Percentiles rank a stretch among this genome's conserved stretches.
Evolutionary conservation across 2,329 filamentous ascomycete species (phyloP).

Genomic region (Clonostachys rhizophaga): DNA sequence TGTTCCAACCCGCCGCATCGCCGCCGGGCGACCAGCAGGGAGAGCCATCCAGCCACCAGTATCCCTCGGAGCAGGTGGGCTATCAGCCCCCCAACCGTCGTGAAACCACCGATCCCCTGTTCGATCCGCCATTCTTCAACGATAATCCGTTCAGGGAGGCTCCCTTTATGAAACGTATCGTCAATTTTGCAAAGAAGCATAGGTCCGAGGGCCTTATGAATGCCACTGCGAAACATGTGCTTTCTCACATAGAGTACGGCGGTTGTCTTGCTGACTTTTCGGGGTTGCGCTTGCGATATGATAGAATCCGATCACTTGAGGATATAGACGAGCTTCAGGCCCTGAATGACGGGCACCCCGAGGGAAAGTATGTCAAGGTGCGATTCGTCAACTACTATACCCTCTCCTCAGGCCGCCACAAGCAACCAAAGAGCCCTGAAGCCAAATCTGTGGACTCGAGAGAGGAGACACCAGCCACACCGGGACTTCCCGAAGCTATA

Average conservation of each 20-base stretch:
- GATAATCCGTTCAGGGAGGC: slow-evolving; percentile 67
- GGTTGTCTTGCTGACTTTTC: slow-evolving; percentile 73
- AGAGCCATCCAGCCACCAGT: not conserved
- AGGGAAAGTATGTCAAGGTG: slow-evolving; percentile 28
- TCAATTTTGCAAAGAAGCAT: slow-evolving; percentile 81
- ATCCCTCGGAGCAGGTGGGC: not conserved
- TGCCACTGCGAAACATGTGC: slow-evolving; percentile 68
- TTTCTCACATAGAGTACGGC: slow-evolving; percentile 80
- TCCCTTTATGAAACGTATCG: slow-evolving; percentile 61
- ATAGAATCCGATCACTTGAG: slow-evolving; percentile 65
- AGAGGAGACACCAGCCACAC: not conserved
- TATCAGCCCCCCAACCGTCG: slow-evolving; percentile 5
- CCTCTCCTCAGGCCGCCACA: slow-evolving; percentile 63
- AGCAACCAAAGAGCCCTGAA: slow-evolving; percentile 11
- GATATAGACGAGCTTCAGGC: slow-evolving; percentile 54
- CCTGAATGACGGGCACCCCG: slow-evolving; percentile 11
- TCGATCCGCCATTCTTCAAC: slow-evolving; percentile 72
- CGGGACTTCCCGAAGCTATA: no score
- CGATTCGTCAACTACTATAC: slow-evolving; percentile 91
- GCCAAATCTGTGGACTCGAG: not conserved
- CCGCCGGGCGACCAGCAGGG: not conserved
- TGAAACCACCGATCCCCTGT: slow-evolving; percentile 52
- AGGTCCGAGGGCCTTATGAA: slow-evolving; percentile 61
- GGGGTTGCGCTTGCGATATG: slow-evolving; percentile 66
- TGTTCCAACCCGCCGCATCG: slow-evolving; percentile 53